Percentiles rank a stretch among this genome's conserved stretches.
Evolutionary conservation across 2,329 filamentous ascomycete genomes (phyloP).

Genomic region (Botrytis pseudocinerea): DNA sequence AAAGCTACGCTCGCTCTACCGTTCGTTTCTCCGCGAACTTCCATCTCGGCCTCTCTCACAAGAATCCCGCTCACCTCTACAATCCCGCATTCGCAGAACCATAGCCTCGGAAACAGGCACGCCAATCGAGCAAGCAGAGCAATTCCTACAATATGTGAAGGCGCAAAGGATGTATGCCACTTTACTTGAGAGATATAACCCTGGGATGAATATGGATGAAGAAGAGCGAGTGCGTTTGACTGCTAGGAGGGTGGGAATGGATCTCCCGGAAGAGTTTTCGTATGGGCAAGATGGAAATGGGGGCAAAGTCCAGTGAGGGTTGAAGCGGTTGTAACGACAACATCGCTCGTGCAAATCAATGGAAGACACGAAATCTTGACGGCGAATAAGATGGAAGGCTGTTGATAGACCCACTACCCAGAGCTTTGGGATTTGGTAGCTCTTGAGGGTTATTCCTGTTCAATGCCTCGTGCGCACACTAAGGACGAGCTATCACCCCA

Average conservation of each 20-base stretch:
- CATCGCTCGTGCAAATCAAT: not conserved
- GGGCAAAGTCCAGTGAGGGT: constrained; percentile 20
- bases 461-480: not conserved
- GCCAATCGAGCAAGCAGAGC: constrained; percentile 60
- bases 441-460: not conserved
- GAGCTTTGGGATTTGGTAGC: constrained; percentile 5
- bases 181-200: constrained; percentile 89
- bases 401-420: not conserved
- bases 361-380: not conserved
- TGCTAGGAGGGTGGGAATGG: constrained; percentile 85
- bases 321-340: not conserved
- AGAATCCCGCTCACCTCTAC: constrained; percentile 64
- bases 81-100: constrained; percentile 65
- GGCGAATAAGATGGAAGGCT: not conserved
- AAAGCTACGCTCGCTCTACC: constrained; percentile 76
- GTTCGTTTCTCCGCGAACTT: constrained; percentile 83
- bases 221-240: constrained; percentile 83
- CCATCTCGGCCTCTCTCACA: constrained; percentile 62
- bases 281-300: constrained; percentile 14
- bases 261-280: constrained; percentile 68
- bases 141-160: constrained; percentile 76
- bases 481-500: not conserved
- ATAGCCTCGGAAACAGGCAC: constrained; percentile 50
- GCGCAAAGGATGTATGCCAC: constrained; percentile 83
- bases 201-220: constrained; percentile 82